phyloP scores from a whole-genome alignment of 805 yeast genomes.

The Candida pini region DNA sequence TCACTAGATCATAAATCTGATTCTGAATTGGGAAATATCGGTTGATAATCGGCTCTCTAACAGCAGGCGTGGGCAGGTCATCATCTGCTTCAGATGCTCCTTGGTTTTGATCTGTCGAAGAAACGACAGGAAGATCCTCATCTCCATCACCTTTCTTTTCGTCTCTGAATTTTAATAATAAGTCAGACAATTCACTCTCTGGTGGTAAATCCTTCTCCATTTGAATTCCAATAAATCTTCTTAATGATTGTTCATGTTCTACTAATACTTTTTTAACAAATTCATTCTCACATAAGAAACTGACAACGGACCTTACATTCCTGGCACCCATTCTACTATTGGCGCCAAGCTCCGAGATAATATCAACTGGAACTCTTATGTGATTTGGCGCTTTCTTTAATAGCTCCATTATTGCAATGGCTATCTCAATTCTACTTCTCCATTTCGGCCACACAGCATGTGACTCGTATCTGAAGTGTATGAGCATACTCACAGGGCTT shows the following conservation, averaged over 20 bases:
- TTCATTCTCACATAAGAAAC: constrained; percentile 40
- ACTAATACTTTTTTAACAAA: constrained; percentile 18
- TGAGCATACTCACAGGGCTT: constrained; percentile 48
- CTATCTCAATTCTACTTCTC: constrained; percentile 13
- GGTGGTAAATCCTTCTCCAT: constrained; percentile 22
- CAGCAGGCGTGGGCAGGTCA: neutral
- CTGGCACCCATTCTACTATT: constrained; percentile 33
- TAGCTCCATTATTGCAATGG: constrained; percentile 37
- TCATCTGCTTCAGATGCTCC: too few species aligned
- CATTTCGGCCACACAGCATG: constrained; percentile 1
- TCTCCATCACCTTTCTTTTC: constrained; percentile 26
- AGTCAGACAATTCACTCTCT: too few species aligned
- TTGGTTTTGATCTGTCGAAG: too few species aligned
- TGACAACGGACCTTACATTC: constrained; percentile 38
- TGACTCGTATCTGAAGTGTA: constrained; percentile 40
- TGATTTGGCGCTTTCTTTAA: constrained; percentile 55
- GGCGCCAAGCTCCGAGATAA: constrained; percentile 53
- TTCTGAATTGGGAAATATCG: constrained; percentile 56
- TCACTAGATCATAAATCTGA: constrained; percentile 48
- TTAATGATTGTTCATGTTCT: constrained; percentile 18
- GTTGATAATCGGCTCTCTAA: constrained; percentile 35
- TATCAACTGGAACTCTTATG: constrained; percentile 54
- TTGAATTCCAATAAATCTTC: constrained; percentile 21
- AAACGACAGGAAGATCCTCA: constrained; percentile 27
- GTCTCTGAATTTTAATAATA: too few species aligned